Evolutionary conservation across 106 monocot species (phyloP), one percentile per base, ranked within the genome.

Genomic region (Apostasia ramifera): DNA sequence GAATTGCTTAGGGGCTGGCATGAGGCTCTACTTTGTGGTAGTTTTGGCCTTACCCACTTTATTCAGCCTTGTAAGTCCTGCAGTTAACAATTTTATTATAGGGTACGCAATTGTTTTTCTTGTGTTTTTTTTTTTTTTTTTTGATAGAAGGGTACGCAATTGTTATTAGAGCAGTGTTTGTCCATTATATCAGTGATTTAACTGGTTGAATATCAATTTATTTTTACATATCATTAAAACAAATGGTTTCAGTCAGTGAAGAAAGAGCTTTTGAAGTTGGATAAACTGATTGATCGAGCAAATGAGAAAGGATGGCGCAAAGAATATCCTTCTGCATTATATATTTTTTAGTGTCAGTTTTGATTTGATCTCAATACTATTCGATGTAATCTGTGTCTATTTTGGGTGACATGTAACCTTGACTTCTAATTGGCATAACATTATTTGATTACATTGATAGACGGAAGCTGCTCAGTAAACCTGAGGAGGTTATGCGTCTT

Each of bases 271-370:
- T 2, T 48, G 65, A 79, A 61, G 60, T 61, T 92, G 26, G 72
- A 80, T 46, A 92, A 69, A 53, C 47, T 60, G 78, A 92, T 88
- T 45, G 80, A 83, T 52, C 66, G 73, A 51, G 88, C 92, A 57
- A 83, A 85, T 81, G 88, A 80, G 59, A 92, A 92, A 66, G 92
- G 92, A 9, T 88, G 92, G 92, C 77, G 85, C 41, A 59, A 66
- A 85, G 88, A 88, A 92, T 92, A 92, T 92, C 92, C 92, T 92
- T 92, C 49, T 71, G 54, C 48, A 42, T 47, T 66, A 66, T 12
- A 37, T 52, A 42, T 56, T 55, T 50, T 15, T 40, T 7, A 59
- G 26, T 59, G 50, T 47, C 26, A 45, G 13, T 3, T 43, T 62
- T 62, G 0, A 12, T 4, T 44, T 44, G 2, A 39, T 40, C 40